Conservation (phyloP, 169 alveolate species). For the Eimeria maxima region DNA sequence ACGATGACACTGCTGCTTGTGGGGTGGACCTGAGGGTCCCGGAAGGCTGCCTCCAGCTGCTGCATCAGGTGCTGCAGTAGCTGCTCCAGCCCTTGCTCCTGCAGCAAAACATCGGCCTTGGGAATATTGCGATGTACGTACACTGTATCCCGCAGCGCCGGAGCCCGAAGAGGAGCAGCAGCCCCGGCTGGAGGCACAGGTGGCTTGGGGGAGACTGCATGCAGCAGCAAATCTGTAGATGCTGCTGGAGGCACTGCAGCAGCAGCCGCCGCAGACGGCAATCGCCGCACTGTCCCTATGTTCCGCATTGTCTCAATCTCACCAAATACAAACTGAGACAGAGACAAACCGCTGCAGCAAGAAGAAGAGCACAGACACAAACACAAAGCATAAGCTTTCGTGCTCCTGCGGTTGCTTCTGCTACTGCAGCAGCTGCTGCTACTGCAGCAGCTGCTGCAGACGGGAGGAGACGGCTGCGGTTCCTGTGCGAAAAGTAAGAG, state of each 20-base stretch:
- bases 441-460: background rate
- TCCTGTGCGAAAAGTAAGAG: background rate
- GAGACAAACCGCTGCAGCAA: slow-evolving; percentile 36
- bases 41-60: slow-evolving; percentile 70
- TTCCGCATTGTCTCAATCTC: background rate
- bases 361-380: background rate
- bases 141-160: slow-evolving; percentile 50
- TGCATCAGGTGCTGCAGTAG: slow-evolving; percentile 76
- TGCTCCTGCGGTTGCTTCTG: background rate
- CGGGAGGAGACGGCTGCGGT: background rate
- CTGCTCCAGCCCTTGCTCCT: slow-evolving; percentile 43
- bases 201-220: slow-evolving; percentile 59
- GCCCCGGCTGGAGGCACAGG: slow-evolving; percentile 45
- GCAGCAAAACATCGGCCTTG: slow-evolving; percentile 36
- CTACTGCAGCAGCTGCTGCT: background rate
- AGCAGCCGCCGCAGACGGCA: slow-evolving; percentile 69
- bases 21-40: slow-evolving; percentile 78
- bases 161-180: slow-evolving; percentile 49
- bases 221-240: slow-evolving; percentile 54
- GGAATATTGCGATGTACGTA: slow-evolving; percentile 56
- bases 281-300: slow-evolving; percentile 45
- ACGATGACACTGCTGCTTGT: slow-evolving; percentile 64
- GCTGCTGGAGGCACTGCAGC: slow-evolving; percentile 69
- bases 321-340: slow-evolving; percentile 32
- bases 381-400: background rate